phyloP scores from a whole-genome alignment of 2,329 filamentous ascomycete species.

The Trichoderma gracile region DNA sequence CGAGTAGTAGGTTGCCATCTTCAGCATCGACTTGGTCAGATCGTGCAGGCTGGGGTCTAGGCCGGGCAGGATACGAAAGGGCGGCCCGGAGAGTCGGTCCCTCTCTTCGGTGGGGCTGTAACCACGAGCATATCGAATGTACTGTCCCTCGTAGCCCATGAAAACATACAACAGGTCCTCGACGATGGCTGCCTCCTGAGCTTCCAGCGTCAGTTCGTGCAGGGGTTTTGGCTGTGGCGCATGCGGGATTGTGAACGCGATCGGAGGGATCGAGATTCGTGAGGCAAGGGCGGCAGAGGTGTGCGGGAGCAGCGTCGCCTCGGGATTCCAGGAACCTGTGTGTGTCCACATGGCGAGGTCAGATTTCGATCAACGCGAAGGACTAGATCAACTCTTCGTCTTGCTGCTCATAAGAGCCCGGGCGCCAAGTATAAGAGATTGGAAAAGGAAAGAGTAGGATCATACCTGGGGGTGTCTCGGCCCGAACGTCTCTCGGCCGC shows the following conservation, averaged over 20 bases:
- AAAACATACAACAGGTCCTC: conserved; percentile 93
- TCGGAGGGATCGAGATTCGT: conserved; percentile 63
- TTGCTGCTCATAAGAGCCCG: no score
- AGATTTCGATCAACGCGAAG: background rate
- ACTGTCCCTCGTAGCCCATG: conserved; percentile 98
- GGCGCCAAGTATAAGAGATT: no score
- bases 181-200: conserved; percentile 82
- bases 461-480: conserved; percentile 54
- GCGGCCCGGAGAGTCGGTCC: conserved; percentile 79
- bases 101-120: conserved; percentile 86
- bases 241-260: conserved; percentile 72
- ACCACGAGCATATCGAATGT: conserved; percentile 79
- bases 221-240: conserved; percentile 71
- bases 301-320: conserved; percentile 70
- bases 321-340: conserved; percentile 70
- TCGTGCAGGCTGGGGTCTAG: conserved; percentile 91
- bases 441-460: background rate
- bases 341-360: conserved; percentile 1
- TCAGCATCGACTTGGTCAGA: conserved; percentile 83
- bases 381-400: background rate
- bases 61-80: conserved; percentile 76
- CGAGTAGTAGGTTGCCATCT: conserved; percentile 90
- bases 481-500: conserved; percentile 47
- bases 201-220: conserved; percentile 70
- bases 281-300: conserved; percentile 72